Evolutionary conservation across 2,329 filamentous ascomycete species (phyloP), one percentile per base, ranked within the genome.

Genomic region (Apiospora arundinis): DNA sequence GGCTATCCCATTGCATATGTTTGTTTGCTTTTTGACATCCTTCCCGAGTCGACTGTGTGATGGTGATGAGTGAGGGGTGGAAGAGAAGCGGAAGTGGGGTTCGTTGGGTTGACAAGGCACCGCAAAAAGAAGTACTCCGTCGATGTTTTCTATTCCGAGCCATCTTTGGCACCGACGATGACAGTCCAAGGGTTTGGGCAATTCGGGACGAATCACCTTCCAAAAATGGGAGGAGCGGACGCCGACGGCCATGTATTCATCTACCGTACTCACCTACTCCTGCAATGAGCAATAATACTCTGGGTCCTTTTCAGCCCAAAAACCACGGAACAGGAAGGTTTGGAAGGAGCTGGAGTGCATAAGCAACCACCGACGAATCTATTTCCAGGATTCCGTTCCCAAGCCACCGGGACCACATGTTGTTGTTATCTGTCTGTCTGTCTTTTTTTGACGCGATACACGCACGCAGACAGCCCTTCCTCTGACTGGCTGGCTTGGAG

Each of bases 261-360:
- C 52, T 18, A 45, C 11, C 11, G 5, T 16, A 46, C 11, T 32
- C 52, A 37, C 56, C 32, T 63, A 32, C 16, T 63, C 28, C 56
- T 63, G 56, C 56, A 63, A 63, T 40, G 40, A 63, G 56, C 56
- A 63, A 40, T 32, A 40, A 11, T 40, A 40, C 56, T 32, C 56
- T 63, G 56, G 28, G 56, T 32, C 52, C 12, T 7, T 28, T 32
- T 14, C 25, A 60, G 56, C 56, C 56, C 18, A 63, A 63, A 25
- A 40, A 40, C 56, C 56, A 63, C 32, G 32, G 56, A 63, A 63
- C 56, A 14, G 56, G 32, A 63, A 63, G 56, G 56, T 63, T 40
- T 63, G 56, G 56, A n/a, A 40, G 28, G 56, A 63, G 32, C 56
- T 63, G 56, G 32, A 63, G 56, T 63, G 56, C 56, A 63, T 63